Evolutionary conservation across 345 rosid genomes (phyloP), one percentile per base, ranked within the genome.

Genomic region (Pistacia atlantica): DNA sequence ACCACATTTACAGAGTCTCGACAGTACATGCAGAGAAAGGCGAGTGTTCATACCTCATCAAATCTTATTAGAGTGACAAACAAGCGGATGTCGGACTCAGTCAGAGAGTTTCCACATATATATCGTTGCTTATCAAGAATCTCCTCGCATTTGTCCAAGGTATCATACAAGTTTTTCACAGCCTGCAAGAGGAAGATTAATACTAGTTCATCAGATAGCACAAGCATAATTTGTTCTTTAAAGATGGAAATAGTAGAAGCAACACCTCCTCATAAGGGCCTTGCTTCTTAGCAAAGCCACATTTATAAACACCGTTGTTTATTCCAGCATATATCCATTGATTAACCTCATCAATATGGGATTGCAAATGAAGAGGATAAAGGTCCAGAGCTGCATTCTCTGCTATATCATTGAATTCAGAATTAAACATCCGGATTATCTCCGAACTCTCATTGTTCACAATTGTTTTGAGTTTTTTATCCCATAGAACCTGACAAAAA

Each of bases 241-340:
- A 16, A 16, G 2, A 54, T 54, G 18, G 57, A 12, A 54, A n/a
- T 16, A 54, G 57, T 18, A 60, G 14, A 10, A 25, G 13, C 13
- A 60, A 76, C 46, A 86, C 87, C 89, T 86, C 84, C 71, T 86
- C 86, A 65, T 86, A 86, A 46, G 87, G 87, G 35, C 54, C 82
- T 70, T 84, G 89, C 80, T 84, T 84, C 82, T 70, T 82, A 9
- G 89, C 89, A 80, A 86, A 86, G 14, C 89, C 89, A 69, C 87
- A 86, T 77, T 77, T 84, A 75, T 86, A 86, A 63, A 86, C 89
- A 74, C 89, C 87, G 72, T 86, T 82, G 35, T 86, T 84, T 71
- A 84, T 84, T 57, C 80, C 76, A 61, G 16, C 42, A 37, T 84
- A 84, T 12, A 84, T 71, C 87, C 89, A 84, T 77, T 79, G 83